These are phyloP conservation scores for Geoglossum cookeanum DNA, from an alignment of 2,329 filamentous ascomycete species.

Conservation along the genomic window DNA sequence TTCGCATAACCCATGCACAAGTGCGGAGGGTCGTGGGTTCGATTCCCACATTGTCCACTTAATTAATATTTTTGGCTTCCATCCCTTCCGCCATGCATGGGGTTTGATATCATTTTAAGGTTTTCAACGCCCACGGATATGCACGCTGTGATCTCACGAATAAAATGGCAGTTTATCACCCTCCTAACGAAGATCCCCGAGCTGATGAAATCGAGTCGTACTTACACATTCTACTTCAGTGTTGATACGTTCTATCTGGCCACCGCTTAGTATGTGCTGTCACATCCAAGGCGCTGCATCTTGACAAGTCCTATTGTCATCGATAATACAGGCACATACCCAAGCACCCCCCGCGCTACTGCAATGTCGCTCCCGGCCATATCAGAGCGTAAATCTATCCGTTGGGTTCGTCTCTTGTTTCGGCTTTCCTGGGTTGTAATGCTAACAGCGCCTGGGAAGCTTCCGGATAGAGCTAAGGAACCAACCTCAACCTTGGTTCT, in stretches of 20 bases:
- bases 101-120: neutral
- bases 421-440: neutral
- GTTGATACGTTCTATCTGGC: too few species aligned
- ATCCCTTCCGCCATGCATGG: neutral
- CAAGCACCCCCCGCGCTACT: neutral
- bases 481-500: slow-evolving; percentile 31
- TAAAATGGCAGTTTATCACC: too few species aligned
- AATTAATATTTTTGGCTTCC: neutral
- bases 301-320: neutral
- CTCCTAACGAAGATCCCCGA: too few species aligned
- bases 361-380: neutral
- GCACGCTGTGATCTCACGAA: too few species aligned
- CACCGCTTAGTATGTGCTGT: neutral
- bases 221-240: too few species aligned
- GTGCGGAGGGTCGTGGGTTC: slow-evolving; percentile 1
- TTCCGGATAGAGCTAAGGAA: slow-evolving; percentile 37
- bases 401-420: neutral
- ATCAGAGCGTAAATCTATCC: neutral
- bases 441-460: slow-evolving; percentile 12
- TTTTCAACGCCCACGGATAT: too few species aligned
- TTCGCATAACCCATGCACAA: neutral
- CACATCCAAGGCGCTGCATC: neutral
- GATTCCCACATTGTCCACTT: neutral
- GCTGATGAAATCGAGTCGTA: too few species aligned
- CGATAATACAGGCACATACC: too few species aligned